phyloP scores from a whole-genome alignment of 768 basidiomycete genomes.

The Ephemerocybe angulata region DNA sequence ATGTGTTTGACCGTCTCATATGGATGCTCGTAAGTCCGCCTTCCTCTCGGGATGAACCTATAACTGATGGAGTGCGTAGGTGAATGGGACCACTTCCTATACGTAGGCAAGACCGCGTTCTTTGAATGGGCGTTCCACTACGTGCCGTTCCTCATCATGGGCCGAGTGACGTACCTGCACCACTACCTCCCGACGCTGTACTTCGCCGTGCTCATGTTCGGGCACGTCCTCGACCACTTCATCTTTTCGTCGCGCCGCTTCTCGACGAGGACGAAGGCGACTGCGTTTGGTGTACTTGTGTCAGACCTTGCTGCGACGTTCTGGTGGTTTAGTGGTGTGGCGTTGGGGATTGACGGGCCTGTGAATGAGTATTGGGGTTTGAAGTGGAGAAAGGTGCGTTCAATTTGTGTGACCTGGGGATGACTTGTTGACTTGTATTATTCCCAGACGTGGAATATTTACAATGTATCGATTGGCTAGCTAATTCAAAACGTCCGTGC shows the following conservation, averaged over 20 bases:
- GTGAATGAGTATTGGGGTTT: constrained; percentile 77
- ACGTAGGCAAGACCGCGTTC: constrained; percentile 87
- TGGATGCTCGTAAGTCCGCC: constrained; percentile 66
- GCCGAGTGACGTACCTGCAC: constrained; percentile 92
- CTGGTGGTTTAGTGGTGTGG: constrained; percentile 92
- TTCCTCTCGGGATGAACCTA: neutral
- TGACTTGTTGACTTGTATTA: neutral
- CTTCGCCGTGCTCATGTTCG: constrained; percentile 90
- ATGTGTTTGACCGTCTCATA: no score
- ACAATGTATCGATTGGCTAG: no score
- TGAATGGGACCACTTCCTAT: constrained; percentile 94
- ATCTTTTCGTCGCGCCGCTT: constrained; percentile 75
- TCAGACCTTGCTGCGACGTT: constrained; percentile 68
- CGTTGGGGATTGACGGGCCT: constrained; percentile 91
- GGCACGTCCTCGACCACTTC: constrained; percentile 89
- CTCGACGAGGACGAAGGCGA: constrained; percentile 59
- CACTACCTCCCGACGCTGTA: constrained; percentile 96
- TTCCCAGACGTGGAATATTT: constrained; percentile 31
- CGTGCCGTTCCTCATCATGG: constrained; percentile 95
- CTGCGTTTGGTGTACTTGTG: constrained; percentile 64
- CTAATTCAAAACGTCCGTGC: no score
- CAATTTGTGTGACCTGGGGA: neutral
- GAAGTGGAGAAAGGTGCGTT: constrained; percentile 64
- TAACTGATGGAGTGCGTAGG: constrained; percentile 34
- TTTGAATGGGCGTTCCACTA: constrained; percentile 92